These are phyloP conservation scores for Apiospora sp. DNA, from an alignment of 2,329 filamentous ascomycete species.

Conservation along the genomic window DNA sequence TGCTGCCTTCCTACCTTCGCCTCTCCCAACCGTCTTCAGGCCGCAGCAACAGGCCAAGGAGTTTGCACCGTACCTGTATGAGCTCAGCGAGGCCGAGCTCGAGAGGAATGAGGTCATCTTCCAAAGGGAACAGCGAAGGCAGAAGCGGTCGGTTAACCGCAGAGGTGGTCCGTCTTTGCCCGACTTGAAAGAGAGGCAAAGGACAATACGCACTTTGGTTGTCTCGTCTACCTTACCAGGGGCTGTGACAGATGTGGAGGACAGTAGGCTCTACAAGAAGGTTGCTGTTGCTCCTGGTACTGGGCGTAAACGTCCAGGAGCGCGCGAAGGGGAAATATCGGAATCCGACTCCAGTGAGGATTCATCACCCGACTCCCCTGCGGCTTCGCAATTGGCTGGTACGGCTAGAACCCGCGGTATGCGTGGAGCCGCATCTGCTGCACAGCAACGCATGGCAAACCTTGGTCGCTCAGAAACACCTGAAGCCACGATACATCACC, in stretches of 20 bases:
- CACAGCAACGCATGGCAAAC: constrained; percentile 86
- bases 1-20: constrained; percentile 84
- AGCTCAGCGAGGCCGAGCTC: constrained; percentile 88
- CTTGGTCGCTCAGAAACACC: constrained; percentile 88
- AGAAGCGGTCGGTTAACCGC: constrained; percentile 94
- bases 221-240: constrained; percentile 94
- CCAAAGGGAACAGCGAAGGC: constrained; percentile 89
- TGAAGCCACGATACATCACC: constrained; percentile 73
- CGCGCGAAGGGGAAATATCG: constrained; percentile 75
- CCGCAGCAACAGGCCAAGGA: constrained; percentile 94
- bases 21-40: constrained; percentile 82
- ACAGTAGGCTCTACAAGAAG: constrained; percentile 87
- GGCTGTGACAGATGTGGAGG: constrained; percentile 79
- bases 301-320: constrained; percentile 62
- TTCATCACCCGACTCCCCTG: constrained; percentile 85
- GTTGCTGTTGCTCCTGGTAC: constrained; percentile 64
- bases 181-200: constrained; percentile 94
- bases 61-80: constrained; percentile 91
- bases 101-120: constrained; percentile 93
- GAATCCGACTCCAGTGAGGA: constrained; percentile 94
- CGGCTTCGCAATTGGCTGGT: constrained; percentile 74
- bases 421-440: constrained; percentile 85
- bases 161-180: constrained; percentile 91
- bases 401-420: constrained; percentile 88
- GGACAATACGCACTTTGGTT: constrained; percentile 90